Evolutionary conservation across 805 yeast species (phyloP).

Genomic region (Sugiyamaella boreocaroliniensis): DNA sequence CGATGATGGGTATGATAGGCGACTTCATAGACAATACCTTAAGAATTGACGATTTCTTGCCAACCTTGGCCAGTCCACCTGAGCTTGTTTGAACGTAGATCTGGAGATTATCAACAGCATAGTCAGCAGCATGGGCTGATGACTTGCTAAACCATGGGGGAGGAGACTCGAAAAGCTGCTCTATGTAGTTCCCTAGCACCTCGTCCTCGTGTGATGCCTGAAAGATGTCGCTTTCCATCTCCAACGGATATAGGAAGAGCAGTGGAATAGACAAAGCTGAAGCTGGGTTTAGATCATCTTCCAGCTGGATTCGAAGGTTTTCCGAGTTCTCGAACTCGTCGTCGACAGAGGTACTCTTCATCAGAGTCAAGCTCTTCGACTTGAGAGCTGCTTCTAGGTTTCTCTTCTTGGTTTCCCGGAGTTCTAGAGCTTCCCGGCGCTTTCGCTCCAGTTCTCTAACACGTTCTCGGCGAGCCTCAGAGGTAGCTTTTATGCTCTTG

Average conservation of each 20-base stretch:
- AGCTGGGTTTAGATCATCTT: conserved; percentile 35
- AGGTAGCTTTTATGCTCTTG: conserved; percentile 39
- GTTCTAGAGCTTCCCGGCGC: conserved; percentile 27
- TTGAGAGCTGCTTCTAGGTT: conserved; percentile 54
- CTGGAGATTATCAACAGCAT: conserved; percentile 52
- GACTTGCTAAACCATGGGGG: conserved; percentile 54
- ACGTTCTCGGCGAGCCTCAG: conserved; percentile 32
- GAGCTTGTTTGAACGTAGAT: conserved; percentile 73
- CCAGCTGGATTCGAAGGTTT: conserved; percentile 22
- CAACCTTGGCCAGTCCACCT: conserved; percentile 83
- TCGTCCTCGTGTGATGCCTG: conserved; percentile 68
- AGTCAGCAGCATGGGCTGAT: conserved; percentile 50
- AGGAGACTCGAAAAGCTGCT: conserved; percentile 57
- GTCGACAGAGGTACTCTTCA: conserved; percentile 36
- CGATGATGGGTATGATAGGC: conserved; percentile 72
- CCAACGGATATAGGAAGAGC: conserved; percentile 71
- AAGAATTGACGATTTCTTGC: conserved; percentile 64
- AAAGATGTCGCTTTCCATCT: conserved; percentile 76
- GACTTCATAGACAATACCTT: conserved; percentile 54
- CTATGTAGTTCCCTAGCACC: conserved; percentile 57
- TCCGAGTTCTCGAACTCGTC: conserved; percentile 46
- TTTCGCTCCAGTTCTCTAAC: conserved; percentile 24
- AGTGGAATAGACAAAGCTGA: conserved; percentile 81
- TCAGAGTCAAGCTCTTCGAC: conserved; percentile 47
- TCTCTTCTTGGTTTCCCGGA: conserved; percentile 29